A percentile compares a stretch with the other conserved stretches of the same genome.
Evolutionary conservation across 2,329 filamentous ascomycete genomes (phyloP).

Genomic region (Periconia digitata): DNA sequence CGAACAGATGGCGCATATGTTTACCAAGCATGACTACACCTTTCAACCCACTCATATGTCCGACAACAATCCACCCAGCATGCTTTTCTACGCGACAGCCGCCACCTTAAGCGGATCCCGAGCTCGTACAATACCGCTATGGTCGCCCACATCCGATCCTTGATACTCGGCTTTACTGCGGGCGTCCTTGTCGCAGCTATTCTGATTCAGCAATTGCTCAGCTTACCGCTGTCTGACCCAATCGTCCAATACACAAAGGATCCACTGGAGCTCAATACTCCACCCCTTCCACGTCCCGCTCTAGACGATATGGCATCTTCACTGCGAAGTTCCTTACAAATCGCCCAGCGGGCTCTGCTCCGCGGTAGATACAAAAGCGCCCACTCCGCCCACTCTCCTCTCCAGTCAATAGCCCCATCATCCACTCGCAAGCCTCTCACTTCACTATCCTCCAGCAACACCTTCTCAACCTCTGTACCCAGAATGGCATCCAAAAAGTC

Average conservation of each 20-base stretch:
- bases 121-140: neutral
- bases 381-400: conserved; percentile 10
- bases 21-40: too few relatives aligned
- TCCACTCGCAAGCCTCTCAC: conserved; percentile 5
- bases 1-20: too few relatives aligned
- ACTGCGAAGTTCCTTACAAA: conserved; percentile 39
- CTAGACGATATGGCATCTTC: conserved; percentile 31
- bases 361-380: conserved; percentile 24
- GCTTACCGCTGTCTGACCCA: conserved; percentile 3
- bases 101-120: neutral
- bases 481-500: conserved; percentile 45
- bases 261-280: conserved; percentile 1
- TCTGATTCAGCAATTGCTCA: conserved; percentile 21
- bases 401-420: conserved; percentile 10
- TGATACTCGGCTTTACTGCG: conserved; percentile 11
- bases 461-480: conserved; percentile 24
- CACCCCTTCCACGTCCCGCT: conserved; percentile 1
- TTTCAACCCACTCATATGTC: too few relatives aligned
- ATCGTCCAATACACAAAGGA: conserved; percentile 14
- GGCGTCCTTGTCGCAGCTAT: conserved; percentile 28
- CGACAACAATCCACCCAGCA: neutral
- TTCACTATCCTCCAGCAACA: conserved; percentile 10
- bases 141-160: neutral
- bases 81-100: too few relatives aligned
- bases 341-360: conserved; percentile 18